Base-by-base conservation (phyloP, 1,139 yeast species). In the Candida sanyaensis region DNA sequence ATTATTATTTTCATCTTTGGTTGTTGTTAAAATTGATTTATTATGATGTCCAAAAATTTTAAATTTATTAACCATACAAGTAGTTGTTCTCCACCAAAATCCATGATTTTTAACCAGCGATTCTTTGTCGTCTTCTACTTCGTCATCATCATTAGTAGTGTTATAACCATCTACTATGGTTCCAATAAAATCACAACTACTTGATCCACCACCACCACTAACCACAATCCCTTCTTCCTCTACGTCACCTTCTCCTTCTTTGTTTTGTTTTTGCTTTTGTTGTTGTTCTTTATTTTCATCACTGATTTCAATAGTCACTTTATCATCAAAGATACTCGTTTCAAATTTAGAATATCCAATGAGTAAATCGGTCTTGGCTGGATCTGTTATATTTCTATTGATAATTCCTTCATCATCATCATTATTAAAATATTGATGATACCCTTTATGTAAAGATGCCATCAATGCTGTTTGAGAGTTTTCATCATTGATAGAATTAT, bases 371-470 rank as follows among this genome's bases (percentile, higher is more conserved):
- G 2, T 17, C 21, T 17, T 17, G 21, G 34, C 1, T 8, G 10
- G 4, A 11, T 36, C 11, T 11, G 13, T 13, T n/a, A n/a, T 2
- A 7, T 8, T 34, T 26, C 33, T 26, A 21, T 31, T n/a, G 8
- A 6, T 36, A 31, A 5, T 29, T 28, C 24, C 12, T 8, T 29
- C 36, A 12, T 37, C 34, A 38, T 42, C 47, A 23, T 42, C 41
- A 2, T 32, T 13, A 5, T 44, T 48, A 29, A 49, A 49, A 33
- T 41, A 47, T 27, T 37, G 29, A 42, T 45, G 52, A 37, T 47
- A 49, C 12, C 52, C 52, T n/a, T 43, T 40, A 41, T 49, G 52
- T 33, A 49, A 49, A 4, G 50, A 44, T 6, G 50, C 46, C 41
- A 49, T 44, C 29, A 42, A 38, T 13, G 24, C 43, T 10, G 46